A percentile compares a stretch with the other conserved stretches of the same genome.
These are phyloP conservation scores for Collybia sp. DNA, from an alignment of 768 basidiomycete genomes.

Conservation along the genomic window DNA sequence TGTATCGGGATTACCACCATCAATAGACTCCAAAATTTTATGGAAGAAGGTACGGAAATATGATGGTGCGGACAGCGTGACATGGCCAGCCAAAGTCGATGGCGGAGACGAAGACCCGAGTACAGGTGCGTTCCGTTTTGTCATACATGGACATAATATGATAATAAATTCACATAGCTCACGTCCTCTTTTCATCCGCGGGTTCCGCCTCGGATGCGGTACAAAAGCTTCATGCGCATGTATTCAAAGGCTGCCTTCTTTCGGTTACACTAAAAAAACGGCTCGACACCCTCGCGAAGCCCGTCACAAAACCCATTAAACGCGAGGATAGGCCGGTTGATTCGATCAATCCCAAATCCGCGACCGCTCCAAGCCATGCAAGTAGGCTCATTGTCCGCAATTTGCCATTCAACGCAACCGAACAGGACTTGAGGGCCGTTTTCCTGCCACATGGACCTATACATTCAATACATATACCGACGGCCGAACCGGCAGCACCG, in stretches of 20 bases:
- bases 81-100: slow-evolving; percentile 57
- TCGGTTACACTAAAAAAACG: slow-evolving; percentile 87
- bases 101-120: slow-evolving; percentile 39
- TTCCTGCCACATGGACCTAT: slow-evolving; percentile 90
- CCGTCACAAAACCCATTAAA: slow-evolving; percentile 22
- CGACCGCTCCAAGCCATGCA: slow-evolving; percentile 57
- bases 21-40: slow-evolving; percentile 58
- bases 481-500: slow-evolving; percentile 24
- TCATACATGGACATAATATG: neutral
- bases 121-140: slow-evolving; percentile 35
- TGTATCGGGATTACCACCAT: slow-evolving; percentile 65
- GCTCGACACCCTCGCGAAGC: slow-evolving; percentile 60
- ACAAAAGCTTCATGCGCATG: slow-evolving; percentile 83
- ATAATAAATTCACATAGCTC: slow-evolving; percentile 36
- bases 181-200: slow-evolving; percentile 70
- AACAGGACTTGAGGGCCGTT: slow-evolving; percentile 77
- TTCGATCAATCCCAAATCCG: slow-evolving; percentile 21
- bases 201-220: slow-evolving; percentile 66
- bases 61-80: slow-evolving; percentile 69
- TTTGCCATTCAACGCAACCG: slow-evolving; percentile 77
- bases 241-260: slow-evolving; percentile 86
- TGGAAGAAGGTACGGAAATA: slow-evolving; percentile 90
- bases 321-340: slow-evolving; percentile 15
- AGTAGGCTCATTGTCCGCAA: slow-evolving; percentile 90
- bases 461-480: slow-evolving; percentile 78